A percentile compares a stretch with the other conserved stretches of the same genome.
phyloP scores from a whole-genome alignment of 192 early-diverging fungal genomes.

The Coemansia erecta region DNA sequence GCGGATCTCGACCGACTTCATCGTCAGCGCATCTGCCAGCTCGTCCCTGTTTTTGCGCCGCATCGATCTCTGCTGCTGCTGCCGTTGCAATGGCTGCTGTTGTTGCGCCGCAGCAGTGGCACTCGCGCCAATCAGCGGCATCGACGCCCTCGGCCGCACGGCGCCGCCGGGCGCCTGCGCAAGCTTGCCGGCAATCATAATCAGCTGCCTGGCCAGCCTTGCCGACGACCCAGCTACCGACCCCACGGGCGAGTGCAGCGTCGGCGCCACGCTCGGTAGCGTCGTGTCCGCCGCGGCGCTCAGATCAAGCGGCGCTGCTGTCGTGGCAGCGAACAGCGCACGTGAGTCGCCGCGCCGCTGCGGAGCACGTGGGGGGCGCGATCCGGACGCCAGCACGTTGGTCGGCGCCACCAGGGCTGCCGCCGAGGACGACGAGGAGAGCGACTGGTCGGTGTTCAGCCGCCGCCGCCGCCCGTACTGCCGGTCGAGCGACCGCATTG shows the following conservation, averaged over 20 bases:
- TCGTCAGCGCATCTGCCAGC: conserved; percentile 44
- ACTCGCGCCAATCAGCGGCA: conserved; percentile 37
- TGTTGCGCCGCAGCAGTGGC: neutral
- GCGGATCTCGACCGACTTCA: conserved; percentile 53
- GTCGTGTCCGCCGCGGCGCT: neutral
- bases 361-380: neutral
- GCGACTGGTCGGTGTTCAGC: conserved; percentile 37
- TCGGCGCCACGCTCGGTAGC: conserved; percentile 6
- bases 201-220: conserved; percentile 26
- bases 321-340: conserved; percentile 40
- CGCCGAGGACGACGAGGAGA: neutral
- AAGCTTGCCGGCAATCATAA: conserved; percentile 20
- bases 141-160: conserved; percentile 48
- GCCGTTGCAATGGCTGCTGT: neutral
- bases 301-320: conserved; percentile 4
- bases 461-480: conserved; percentile 50
- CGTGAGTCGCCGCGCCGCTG: conserved; percentile 35
- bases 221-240: conserved; percentile 10
- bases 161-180: conserved; percentile 3
- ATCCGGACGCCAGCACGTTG: neutral
- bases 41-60: conserved; percentile 24
- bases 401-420: neutral
- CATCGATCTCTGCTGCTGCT: conserved; percentile 38
- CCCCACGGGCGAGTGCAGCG: conserved; percentile 15
- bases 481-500: conserved; percentile 48